A percentile compares a stretch with the other conserved stretches of the same genome.
These are phyloP conservation scores for Gossypium anomalum DNA, from an alignment of 345 rosid species.

Conservation along the genomic window DNA sequence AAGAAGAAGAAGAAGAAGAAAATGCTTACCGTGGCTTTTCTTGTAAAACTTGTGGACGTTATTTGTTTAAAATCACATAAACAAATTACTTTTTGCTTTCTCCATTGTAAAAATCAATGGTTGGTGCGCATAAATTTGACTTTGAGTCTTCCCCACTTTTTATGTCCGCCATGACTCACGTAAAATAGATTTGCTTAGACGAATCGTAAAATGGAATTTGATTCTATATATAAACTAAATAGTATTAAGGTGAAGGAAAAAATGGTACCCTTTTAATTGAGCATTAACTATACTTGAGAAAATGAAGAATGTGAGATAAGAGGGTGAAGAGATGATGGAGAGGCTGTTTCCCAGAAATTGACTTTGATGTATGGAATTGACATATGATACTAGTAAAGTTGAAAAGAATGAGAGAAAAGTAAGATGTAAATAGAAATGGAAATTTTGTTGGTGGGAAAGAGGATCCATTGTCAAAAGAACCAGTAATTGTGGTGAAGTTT, in stretches of 20 bases:
- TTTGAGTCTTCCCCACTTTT: not conserved
- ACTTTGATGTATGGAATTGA: not conserved
- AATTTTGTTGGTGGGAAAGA: not conserved
- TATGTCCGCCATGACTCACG: not conserved
- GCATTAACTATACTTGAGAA: not conserved
- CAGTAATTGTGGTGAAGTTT: conserved; percentile 7
- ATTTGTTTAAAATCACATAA: not conserved
- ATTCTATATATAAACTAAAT: too few relatives aligned
- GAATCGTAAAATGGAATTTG: not conserved
- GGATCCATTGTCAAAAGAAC: not conserved
- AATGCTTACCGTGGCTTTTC: not conserved
- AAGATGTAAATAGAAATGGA: not conserved
- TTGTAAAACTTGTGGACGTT: not conserved
- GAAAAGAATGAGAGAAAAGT: not conserved
- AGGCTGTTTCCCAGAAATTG: conserved; percentile 8
- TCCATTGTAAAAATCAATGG: not conserved
- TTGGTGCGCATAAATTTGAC: not conserved
- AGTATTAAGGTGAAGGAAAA: not conserved
- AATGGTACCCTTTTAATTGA: not conserved
- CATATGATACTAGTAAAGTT: not conserved
- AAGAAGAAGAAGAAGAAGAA: too few relatives aligned
- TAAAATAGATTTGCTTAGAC: not conserved
- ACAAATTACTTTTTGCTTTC: not conserved
- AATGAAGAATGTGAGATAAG: not conserved
- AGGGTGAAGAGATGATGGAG: not conserved